phyloP scores from a whole-genome alignment of 129 eudicot genomes.

The Saposhnikovia divaricata region DNA sequence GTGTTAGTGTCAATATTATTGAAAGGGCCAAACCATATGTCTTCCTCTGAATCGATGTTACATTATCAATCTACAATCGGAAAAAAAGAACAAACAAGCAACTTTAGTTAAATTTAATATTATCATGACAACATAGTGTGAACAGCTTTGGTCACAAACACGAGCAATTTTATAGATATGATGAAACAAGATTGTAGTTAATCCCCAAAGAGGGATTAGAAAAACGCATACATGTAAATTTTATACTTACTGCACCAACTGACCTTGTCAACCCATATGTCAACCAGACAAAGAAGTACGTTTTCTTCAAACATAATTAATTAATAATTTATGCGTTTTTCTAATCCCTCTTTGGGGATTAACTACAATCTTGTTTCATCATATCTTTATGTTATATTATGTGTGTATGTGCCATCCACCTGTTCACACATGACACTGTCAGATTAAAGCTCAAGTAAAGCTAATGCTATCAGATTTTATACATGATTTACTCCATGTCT shows the following conservation, averaged over 20 bases:
- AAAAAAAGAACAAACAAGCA: background rate
- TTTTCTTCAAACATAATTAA: too few relatives aligned
- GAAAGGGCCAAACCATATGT: constrained; percentile 77
- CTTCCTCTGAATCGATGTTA: constrained; percentile 66
- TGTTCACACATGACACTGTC: too few relatives aligned
- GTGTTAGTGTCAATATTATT: constrained; percentile 60
- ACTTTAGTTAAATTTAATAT: background rate
- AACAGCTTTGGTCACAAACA: background rate
- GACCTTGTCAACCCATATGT: constrained; percentile 98
- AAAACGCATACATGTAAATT: background rate
- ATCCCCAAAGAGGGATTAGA: background rate
- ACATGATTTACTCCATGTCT: too few relatives aligned
- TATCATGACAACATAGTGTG: background rate
- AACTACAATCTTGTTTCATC: too few relatives aligned
- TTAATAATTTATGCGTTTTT: too few relatives aligned
- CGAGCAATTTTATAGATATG: background rate
- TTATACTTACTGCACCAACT: background rate
- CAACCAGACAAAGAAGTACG: constrained; percentile 86
- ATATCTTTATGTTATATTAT: too few relatives aligned
- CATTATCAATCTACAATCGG: constrained; percentile 73
- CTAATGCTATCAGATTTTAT: too few relatives aligned
- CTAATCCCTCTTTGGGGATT: too few relatives aligned
- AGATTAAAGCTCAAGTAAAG: too few relatives aligned
- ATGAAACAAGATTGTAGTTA: background rate
- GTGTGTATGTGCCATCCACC: too few relatives aligned